Evolutionary conservation across 805 yeast species (phyloP).

Genomic region (Lachancea waltii): DNA sequence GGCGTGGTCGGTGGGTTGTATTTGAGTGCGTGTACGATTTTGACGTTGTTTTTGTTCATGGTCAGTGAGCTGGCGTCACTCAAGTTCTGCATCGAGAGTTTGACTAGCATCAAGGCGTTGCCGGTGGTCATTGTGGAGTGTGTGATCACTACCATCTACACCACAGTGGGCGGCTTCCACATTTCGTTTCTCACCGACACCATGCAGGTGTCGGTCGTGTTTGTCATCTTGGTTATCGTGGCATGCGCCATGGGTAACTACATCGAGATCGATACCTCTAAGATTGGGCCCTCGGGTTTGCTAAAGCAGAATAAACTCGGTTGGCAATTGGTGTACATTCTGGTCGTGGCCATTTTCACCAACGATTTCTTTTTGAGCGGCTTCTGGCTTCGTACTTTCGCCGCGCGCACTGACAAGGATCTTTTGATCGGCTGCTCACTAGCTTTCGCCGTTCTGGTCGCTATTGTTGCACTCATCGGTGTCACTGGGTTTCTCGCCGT

Average conservation of each 20-base stretch:
- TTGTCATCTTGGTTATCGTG: constrained; percentile 61
- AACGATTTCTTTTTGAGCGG: constrained; percentile 89
- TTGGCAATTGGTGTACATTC: constrained; percentile 82
- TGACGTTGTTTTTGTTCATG: constrained; percentile 82
- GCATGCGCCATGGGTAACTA: constrained; percentile 73
- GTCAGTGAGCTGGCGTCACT: constrained; percentile 81
- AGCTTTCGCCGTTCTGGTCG: constrained; percentile 62
- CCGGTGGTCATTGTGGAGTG: constrained; percentile 82
- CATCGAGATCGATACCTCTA: constrained; percentile 51
- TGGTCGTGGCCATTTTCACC: constrained; percentile 80
- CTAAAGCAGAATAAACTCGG: constrained; percentile 65
- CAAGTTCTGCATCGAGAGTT: constrained; percentile 63
- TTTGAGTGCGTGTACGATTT: constrained; percentile 71
- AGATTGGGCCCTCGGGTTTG: constrained; percentile 58
- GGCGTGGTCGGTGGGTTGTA: constrained; percentile 70
- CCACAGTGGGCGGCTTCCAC: constrained; percentile 82
- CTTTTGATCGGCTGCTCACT: constrained; percentile 66
- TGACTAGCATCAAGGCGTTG: constrained; percentile 73
- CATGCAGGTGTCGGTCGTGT: constrained; percentile 70
- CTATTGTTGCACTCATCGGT: constrained; percentile 67
- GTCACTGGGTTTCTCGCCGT: constrained; percentile 82
- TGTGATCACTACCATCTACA: constrained; percentile 79
- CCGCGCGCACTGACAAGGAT: constrained; percentile 72
- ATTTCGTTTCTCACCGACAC: constrained; percentile 86
- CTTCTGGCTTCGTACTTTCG: constrained; percentile 92